Base-by-base conservation (phyloP, 1,284 basidiomycete species). In the Irpex sp. region DNA sequence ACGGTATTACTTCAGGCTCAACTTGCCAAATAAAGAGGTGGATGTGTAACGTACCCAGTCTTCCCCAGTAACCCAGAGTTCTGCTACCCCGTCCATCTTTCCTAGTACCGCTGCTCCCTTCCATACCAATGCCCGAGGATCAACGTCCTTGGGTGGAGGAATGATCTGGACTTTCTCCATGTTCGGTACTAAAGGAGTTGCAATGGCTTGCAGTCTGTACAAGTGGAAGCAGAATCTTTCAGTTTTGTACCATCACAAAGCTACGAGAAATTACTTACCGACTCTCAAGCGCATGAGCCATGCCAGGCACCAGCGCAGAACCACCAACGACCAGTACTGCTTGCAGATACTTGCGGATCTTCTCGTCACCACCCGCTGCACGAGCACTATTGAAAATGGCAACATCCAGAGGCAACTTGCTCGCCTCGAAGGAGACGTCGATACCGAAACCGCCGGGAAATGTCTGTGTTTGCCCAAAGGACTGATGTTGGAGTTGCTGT, bases 21-120 rank as follows among this genome's bases (percentile, higher is more conserved):
- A 31, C 38, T 5, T 40, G 13, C 15, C 37, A 37, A 59, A 52
- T 44, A 49, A 63, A 65, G 44, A n/a, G 9, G 4, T 13, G 19
- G 13, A 52, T 21, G 19, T 11, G 51, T 58, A 61, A 62, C 62
- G 15, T 76, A 93, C 92, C 95, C 95, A 98, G 75, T 99, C 97
- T 54, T 88, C 81, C 61, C 81, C 78, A 11, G 91, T 87, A 54
- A 98, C 81, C 95, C 97, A 98, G 67, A 98, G 78, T 70, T 99
- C 97, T 57, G 86, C 83, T 61, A 93, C 86, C 1, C 88, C 86
- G 58, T 98, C 97, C 83, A 99, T 91, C 75, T 94, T 93, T 36
- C 91, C 94, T 63, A 98, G 85, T 19, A 97, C 94, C n/a, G 92
- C 88, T 17, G 92, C 94, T 4, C 97, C 97, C 76, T 98, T 98